Evolutionary conservation across 148 eudicot genomes (phyloP).

Genomic region (Simmondsia chinensis): DNA sequence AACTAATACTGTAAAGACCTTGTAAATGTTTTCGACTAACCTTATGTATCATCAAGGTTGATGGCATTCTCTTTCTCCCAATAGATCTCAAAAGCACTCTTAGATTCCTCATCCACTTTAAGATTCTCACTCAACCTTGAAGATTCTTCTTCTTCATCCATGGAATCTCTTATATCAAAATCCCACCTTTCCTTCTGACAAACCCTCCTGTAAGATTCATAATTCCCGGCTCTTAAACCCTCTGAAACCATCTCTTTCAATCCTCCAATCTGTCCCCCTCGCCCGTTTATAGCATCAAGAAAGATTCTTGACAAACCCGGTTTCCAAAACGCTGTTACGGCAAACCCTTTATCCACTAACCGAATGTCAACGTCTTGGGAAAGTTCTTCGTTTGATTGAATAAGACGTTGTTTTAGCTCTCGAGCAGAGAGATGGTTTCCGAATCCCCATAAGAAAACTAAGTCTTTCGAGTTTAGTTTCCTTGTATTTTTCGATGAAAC

Average conservation of each 20-base stretch:
- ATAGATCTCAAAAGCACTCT: constrained; percentile 38
- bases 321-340: constrained; percentile 53
- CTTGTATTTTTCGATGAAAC: constrained; percentile 33
- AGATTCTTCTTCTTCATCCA: constrained; percentile 67
- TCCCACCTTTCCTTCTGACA: constrained; percentile 54
- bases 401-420: constrained; percentile 40
- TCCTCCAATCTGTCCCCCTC: constrained; percentile 21
- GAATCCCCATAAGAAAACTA: constrained; percentile 94
- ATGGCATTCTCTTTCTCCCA: constrained; percentile 66
- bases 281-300: constrained; percentile 46
- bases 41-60: constrained; percentile 84
- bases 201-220: constrained; percentile 40
- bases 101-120: constrained; percentile 13
- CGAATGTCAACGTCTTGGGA: constrained; percentile 61
- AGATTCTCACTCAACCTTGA: constrained; percentile 22
- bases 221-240: constrained; percentile 54
- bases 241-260: constrained; percentile 44
- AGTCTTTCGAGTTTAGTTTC: constrained; percentile 35
- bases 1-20: no score
- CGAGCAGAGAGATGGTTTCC: constrained; percentile 33
- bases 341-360: constrained; percentile 66
- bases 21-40: no score
- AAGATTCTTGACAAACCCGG: constrained; percentile 42
- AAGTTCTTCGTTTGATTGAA: constrained; percentile 38
- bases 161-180: constrained; percentile 52